Conservation (phyloP, 1,139 yeast species). For the Debaryomyces singareniensis region DNA sequence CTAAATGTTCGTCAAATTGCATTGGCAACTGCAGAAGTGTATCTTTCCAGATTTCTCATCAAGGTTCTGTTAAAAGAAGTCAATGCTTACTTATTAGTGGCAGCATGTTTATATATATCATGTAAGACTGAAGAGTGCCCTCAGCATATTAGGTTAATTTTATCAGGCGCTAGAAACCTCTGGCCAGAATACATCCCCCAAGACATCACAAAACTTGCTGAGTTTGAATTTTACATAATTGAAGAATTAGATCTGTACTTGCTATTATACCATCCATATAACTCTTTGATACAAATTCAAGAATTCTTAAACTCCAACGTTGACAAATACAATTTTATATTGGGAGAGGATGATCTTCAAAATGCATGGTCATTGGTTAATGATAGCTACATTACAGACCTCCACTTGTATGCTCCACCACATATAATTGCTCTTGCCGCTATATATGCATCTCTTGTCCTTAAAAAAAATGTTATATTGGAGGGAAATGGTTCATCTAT, state of each 20-base stretch:
- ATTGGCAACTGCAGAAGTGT: slow-evolving; percentile 83
- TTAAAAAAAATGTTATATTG: slow-evolving; percentile 35
- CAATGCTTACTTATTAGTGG: slow-evolving; percentile 70
- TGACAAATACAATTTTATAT: slow-evolving; percentile 23
- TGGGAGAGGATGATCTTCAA: slow-evolving; percentile 70
- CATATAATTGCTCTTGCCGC: slow-evolving; percentile 84
- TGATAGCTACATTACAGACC: slow-evolving; percentile 84
- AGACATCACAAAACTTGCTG: slow-evolving; percentile 90
- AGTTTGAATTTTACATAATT: slow-evolving; percentile 86
- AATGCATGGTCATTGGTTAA: slow-evolving; percentile 85
- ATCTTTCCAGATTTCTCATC: slow-evolving; percentile 66
- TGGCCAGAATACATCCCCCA: slow-evolving; percentile 97
- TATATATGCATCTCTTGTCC: slow-evolving; percentile 64
- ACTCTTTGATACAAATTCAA: slow-evolving; percentile 59
- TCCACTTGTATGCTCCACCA: slow-evolving; percentile 79
- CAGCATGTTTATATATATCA: slow-evolving; percentile 84
- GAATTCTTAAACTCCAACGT: slow-evolving; percentile 30
- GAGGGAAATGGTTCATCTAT: slow-evolving; percentile 10
- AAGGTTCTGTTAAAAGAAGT: slow-evolving; percentile 73
- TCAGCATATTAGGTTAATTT: slow-evolving; percentile 79
- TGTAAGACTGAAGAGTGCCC: slow-evolving; percentile 96
- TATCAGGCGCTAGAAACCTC: slow-evolving; percentile 76
- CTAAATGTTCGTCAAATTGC: slow-evolving; percentile 76
- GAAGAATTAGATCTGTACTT: slow-evolving; percentile 83
- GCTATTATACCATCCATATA: slow-evolving; percentile 85